Conservation (phyloP, 75 land plant genomes). For the Sequoia sempervirens region DNA sequence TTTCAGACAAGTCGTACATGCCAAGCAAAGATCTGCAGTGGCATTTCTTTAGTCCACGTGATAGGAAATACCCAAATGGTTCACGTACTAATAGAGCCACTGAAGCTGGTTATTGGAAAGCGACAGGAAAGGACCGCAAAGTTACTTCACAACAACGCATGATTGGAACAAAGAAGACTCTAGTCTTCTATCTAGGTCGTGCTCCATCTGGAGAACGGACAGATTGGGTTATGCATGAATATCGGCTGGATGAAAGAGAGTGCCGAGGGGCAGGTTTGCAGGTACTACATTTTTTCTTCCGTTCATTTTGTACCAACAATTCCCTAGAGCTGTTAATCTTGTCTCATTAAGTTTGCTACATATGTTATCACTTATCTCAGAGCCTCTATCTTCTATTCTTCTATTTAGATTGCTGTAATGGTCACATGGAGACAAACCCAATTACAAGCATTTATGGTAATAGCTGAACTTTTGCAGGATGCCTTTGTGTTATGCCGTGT, state of each 20-base stretch:
- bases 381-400: not conserved
- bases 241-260: slow-evolving; percentile 37
- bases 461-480: slow-evolving; percentile 22
- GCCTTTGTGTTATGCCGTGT: slow-evolving; percentile 60
- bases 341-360: not conserved
- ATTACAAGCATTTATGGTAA: not conserved
- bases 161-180: slow-evolving; percentile 69
- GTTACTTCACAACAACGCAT: slow-evolving; percentile 16
- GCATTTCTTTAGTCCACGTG: slow-evolving; percentile 66
- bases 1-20: not conserved
- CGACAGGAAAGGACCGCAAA: slow-evolving; percentile 64
- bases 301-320: not conserved
- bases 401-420: not conserved
- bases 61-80: slow-evolving; percentile 69
- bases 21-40: slow-evolving; percentile 26
- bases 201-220: slow-evolving; percentile 65
- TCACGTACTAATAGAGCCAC: slow-evolving; percentile 66
- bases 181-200: slow-evolving; percentile 58
- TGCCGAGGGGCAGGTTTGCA: slow-evolving; percentile 24
- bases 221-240: slow-evolving; percentile 76
- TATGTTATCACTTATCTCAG: not conserved
- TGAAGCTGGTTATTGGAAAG: slow-evolving; percentile 66
- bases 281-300: slow-evolving; percentile 12
- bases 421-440: not conserved
- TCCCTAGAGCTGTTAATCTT: not conserved